Evolutionary conservation across 2,329 filamentous ascomycete species (phyloP).

Genomic region (Thielaviopsis punctulata): DNA sequence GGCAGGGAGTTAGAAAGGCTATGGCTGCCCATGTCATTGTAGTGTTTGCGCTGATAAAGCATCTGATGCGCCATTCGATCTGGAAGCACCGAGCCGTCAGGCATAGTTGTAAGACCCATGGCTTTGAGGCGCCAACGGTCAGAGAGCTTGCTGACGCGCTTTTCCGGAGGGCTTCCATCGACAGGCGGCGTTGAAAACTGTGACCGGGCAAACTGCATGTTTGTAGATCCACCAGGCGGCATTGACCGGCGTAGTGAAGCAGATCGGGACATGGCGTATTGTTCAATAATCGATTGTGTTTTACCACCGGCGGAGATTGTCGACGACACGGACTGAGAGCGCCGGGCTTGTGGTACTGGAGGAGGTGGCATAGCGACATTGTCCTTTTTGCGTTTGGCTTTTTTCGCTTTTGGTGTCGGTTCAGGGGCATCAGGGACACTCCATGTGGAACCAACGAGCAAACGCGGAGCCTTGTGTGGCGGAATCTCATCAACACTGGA

Average conservation of each 20-base stretch:
- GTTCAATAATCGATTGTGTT: slow-evolving; percentile 10
- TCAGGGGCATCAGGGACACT: slow-evolving; percentile 10
- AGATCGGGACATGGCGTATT: slow-evolving; percentile 9
- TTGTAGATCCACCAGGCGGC: slow-evolving; percentile 15
- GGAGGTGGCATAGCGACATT: slow-evolving; percentile 5
- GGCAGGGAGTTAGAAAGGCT: slow-evolving; percentile 16
- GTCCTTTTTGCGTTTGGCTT: slow-evolving; percentile 4
- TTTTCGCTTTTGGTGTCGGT: not conserved
- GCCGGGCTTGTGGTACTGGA: not conserved
- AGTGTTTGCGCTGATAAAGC: slow-evolving; percentile 24
- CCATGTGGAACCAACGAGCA: slow-evolving; percentile 11
- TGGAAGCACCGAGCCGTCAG: slow-evolving; percentile 35
- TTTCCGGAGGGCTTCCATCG: slow-evolving; percentile 11
- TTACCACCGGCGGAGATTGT: slow-evolving; percentile 11
- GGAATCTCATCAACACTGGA: slow-evolving; percentile 21
- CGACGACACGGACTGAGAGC: slow-evolving; percentile 8
- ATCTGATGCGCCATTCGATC: slow-evolving; percentile 32
- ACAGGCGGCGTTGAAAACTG: slow-evolving; percentile 8
- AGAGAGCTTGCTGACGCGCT: slow-evolving; percentile 22
- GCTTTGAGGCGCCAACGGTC: slow-evolving; percentile 30
- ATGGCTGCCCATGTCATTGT: slow-evolving; percentile 22
- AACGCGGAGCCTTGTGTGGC: slow-evolving; percentile 20
- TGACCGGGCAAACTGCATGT: slow-evolving; percentile 10
- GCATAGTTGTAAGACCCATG: slow-evolving; percentile 34
- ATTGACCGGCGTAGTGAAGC: slow-evolving; percentile 4